Percentiles rank a stretch among this genome's conserved stretches.
phyloP scores from a whole-genome alignment of 441 rosid genomes.

The Kokia cookei region DNA sequence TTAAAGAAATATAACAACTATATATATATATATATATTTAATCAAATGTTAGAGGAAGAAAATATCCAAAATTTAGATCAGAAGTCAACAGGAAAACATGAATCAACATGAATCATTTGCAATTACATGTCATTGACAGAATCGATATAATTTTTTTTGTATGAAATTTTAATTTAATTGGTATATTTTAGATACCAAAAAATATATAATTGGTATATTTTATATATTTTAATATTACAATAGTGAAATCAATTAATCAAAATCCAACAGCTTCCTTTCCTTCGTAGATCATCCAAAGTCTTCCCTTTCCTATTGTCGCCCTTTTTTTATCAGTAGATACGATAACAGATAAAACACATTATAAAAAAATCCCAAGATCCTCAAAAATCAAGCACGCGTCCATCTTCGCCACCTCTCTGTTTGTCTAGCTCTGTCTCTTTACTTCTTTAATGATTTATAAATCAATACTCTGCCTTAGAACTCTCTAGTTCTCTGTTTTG shows the following conservation, averaged over 20 bases:
- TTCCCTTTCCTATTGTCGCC: not conserved
- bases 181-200: too few species aligned
- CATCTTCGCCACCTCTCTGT: not conserved
- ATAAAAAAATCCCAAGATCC: not conserved
- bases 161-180: too few species aligned
- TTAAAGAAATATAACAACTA: too few species aligned
- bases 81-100: too few species aligned
- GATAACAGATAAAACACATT: conserved; percentile 9
- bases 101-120: too few species aligned
- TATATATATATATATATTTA: too few species aligned
- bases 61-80: not conserved
- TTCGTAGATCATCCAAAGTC: not conserved
- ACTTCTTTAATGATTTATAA: not conserved
- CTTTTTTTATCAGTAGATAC: not conserved
- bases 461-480: not conserved
- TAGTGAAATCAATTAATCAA: too few species aligned
- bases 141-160: too few species aligned
- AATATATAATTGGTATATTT: too few species aligned
- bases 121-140: too few species aligned
- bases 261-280: too few species aligned
- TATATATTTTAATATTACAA: too few species aligned
- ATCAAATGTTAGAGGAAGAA: not conserved
- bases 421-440: not conserved
- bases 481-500: conserved; percentile 9
- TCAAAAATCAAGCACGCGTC: conserved; percentile 13